A percentile compares a stretch with the other conserved stretches of the same genome.
phyloP scores from a whole-genome alignment of 305 asterid species.

The Lippia alba region DNA sequence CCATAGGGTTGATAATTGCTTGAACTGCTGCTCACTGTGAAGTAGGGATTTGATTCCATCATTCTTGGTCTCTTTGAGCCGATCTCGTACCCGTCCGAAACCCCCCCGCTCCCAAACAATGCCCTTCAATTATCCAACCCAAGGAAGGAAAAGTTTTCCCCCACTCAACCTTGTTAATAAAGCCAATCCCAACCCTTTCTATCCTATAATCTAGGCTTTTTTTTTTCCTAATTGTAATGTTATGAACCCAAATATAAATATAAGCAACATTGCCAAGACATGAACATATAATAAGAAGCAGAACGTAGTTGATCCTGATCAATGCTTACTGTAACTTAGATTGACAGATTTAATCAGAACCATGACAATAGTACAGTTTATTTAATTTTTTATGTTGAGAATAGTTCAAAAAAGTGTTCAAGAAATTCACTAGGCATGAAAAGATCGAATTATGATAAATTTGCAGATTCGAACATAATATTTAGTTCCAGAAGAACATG shows the following conservation, averaged over 20 bases:
- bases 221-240: slow-evolving; percentile 41
- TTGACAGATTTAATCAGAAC: neutral
- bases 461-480: neutral
- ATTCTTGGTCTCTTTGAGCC: slow-evolving; percentile 99
- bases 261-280: neutral
- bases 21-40: slow-evolving; percentile 89
- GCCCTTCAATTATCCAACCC: slow-evolving; percentile 95
- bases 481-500: neutral
- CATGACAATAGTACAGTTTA: neutral
- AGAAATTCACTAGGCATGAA: neutral
- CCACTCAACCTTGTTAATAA: slow-evolving; percentile 97
- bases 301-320: neutral
- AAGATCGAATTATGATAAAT: neutral
- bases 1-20: slow-evolving; percentile 58
- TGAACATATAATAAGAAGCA: neutral
- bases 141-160: slow-evolving; percentile 70
- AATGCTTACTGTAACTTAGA: neutral
- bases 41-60: slow-evolving; percentile 99
- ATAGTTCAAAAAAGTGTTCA: neutral
- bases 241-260: slow-evolving; percentile 35
- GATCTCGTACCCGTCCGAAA: slow-evolving; percentile 98
- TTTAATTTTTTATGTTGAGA: neutral
- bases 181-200: slow-evolving; percentile 94
- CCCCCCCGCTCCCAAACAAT: slow-evolving; percentile 99
- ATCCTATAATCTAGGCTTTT: slow-evolving; percentile 54